Base-by-base conservation (phyloP, 2,329 filamentous ascomycete species). In the Monosporascus ibericus region DNA sequence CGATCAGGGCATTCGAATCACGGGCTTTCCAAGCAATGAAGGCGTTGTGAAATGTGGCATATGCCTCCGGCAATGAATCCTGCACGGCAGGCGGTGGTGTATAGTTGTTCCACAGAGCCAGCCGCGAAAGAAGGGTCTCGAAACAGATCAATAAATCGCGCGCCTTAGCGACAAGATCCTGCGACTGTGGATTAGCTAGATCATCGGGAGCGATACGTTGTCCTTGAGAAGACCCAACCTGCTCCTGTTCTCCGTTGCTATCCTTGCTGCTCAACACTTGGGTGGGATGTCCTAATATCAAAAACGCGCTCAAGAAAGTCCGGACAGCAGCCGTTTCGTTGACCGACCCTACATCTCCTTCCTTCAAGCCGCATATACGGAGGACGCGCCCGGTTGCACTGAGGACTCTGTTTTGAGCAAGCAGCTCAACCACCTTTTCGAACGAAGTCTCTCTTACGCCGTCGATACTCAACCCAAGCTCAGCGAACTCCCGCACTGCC, bases 21-120 rank as follows among this genome's bases (percentile, higher is more conserved):
- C 88, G 81, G 2, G 88, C 85, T 69, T 92, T 90, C 89, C 89
- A 94, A 3, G 87, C 84, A 55, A 89, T 87, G 63, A 94, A 92
- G 1, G 87, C 87, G 50, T 88, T 86, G 60, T 86, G 82, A 60
- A 90, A 94, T 0, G 85, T 81, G 34, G 86, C 81, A 63, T 92
- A 90, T 1, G 82, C 77, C 60, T 90, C 80, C 0, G 85, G 80
- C 18, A 94, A 74, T 1, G 79, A 77, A 50, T 83, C 79, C 30
- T 80, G 74, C 40, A 87, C 76, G 2, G 78, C 79, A 0, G 81
- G 80, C 1, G 85, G 84, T 44, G 85, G 79, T 0, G 79, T 85
- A 65, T 84, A 88, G 58, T 80, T 80, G 66, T 90, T 91, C 58
- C 78, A 78, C 1, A 77, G 71, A 0, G 82, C 84, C 53, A 90